phyloP scores from a whole-genome alignment of 2,329 filamentous ascomycete species.

The Bipolaris oryzae region DNA sequence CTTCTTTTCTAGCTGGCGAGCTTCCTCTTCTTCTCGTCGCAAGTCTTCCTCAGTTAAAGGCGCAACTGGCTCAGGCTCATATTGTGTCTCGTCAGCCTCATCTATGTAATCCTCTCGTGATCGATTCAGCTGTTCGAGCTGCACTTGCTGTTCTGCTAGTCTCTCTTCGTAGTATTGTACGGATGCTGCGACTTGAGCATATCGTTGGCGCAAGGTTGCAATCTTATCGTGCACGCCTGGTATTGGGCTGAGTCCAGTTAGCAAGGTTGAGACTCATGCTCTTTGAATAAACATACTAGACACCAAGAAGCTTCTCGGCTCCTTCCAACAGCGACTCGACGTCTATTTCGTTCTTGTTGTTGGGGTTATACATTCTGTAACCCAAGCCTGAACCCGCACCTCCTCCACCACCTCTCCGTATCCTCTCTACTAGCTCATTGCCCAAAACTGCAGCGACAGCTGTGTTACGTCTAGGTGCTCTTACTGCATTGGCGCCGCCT shows the following conservation, averaged over 20 bases:
- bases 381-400: slow-evolving; percentile 59
- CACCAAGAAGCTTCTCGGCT: slow-evolving; percentile 86
- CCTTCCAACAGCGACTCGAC: slow-evolving; percentile 83
- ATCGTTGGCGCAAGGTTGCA: slow-evolving; percentile 70
- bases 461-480: slow-evolving; percentile 71
- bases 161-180: slow-evolving; percentile 79
- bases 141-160: slow-evolving; percentile 75
- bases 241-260: slow-evolving; percentile 61
- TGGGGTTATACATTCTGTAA: slow-evolving; percentile 50
- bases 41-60: slow-evolving; percentile 72
- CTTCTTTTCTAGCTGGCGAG: slow-evolving; percentile 66
- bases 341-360: slow-evolving; percentile 74
- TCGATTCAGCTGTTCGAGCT: slow-evolving; percentile 74
- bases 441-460: slow-evolving; percentile 90
- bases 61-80: slow-evolving; percentile 49
- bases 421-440: slow-evolving; percentile 81
- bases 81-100: slow-evolving; percentile 56
- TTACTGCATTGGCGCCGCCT: slow-evolving; percentile 52
- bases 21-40: slow-evolving; percentile 71
- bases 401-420: slow-evolving; percentile 64
- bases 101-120: slow-evolving; percentile 63
- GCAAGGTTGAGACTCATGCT: neutral
- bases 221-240: slow-evolving; percentile 81
- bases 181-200: slow-evolving; percentile 73
- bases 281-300: slow-evolving; percentile 67